Percentiles rank a stretch among this genome's conserved stretches.
Evolutionary conservation across 2,329 filamentous ascomycete genomes (phyloP).

Genomic region (Thielaviopsis musarum): DNA sequence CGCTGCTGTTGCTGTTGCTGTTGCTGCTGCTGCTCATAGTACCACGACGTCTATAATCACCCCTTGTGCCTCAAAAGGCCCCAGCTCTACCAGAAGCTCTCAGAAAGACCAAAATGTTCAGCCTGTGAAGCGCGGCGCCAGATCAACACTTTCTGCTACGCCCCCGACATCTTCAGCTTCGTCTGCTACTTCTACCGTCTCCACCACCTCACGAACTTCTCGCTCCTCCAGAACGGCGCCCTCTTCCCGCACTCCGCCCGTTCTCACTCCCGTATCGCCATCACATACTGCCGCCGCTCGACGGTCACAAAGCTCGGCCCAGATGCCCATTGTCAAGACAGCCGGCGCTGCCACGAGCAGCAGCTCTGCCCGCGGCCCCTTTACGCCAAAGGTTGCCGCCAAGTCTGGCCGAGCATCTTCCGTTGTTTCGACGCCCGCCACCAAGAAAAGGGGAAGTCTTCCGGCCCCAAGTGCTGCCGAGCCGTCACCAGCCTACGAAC

Average conservation of each 20-base stretch:
- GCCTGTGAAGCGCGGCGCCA: slow-evolving; percentile 5
- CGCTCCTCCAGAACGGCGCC: slow-evolving; percentile 28
- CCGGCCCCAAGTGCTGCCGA: not conserved
- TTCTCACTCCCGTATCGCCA: slow-evolving; percentile 34
- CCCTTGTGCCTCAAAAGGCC: not conserved
- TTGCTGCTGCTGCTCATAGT: not conserved
- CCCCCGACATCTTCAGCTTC: not conserved
- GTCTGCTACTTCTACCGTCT: not conserved
- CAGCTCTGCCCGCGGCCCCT: slow-evolving; percentile 21
- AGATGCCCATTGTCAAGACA: slow-evolving; percentile 9
- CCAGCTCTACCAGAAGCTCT: not conserved
- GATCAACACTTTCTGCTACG: slow-evolving; percentile 2
- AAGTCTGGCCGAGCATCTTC: slow-evolving; percentile 19
- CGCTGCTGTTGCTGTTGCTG: not conserved
- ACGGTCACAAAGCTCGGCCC: not conserved
- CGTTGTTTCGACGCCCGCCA: not conserved
- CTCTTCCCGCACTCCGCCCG: slow-evolving; percentile 54
- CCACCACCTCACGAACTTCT: slow-evolving; percentile 6
- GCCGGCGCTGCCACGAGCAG: not conserved
- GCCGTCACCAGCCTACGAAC: slow-evolving; percentile 26
- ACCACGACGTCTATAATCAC: not conserved
- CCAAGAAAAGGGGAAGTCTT: not conserved
- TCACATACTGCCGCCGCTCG: not conserved
- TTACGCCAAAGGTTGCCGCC: slow-evolving; percentile 39
- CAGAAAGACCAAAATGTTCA: slow-evolving; percentile 6